Base-by-base conservation (phyloP, 2,329 filamentous ascomycete genomes). In the Akanthomyces muscarius region DNA sequence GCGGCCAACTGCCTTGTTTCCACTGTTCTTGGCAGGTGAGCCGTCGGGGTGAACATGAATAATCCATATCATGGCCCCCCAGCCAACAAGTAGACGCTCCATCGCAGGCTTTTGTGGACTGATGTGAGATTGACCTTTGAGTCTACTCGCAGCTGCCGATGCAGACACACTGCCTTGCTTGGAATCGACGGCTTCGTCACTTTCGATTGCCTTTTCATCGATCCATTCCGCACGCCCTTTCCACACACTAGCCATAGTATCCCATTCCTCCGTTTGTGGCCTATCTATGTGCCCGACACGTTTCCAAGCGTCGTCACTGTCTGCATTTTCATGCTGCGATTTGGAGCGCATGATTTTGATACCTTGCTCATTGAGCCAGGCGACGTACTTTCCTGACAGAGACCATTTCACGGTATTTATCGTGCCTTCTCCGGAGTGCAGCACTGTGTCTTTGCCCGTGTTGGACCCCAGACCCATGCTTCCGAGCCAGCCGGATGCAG, bases 321-420 rank as follows among this genome's bases (percentile, higher is more conserved):
- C 89, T 14, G 83, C 83, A 66, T 81, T 87, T 6, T 96, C 91
- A 5, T 97, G 81, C 68, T 93, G 86, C 23, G 96, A 72, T 72
- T 95, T 91, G 5, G 92, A 92, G 44, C 95, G 86, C 93, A 98
- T 98, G 65, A 99, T 95, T 74, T 97, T 97, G 73, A 98, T 96
- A 4, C 95, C 95, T 70, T 96, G 89, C 75, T 99, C 95, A 71
- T 98, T 99, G 47, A 96, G 83, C 95, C 95, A 99, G 0, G 88
- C 91, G 1, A 97, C 90, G 71, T 93, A 98, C 76, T 90, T 95
- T 0, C 95, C 94, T 0, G 92, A 94, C 47, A 94, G 74, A 0
- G 94, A 98, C 92, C 94, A 99, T 74, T 96, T 94, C 71, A 99
- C 95, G 4, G 88, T 90, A 72, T 87, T 94, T 66, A 99, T 95